Evolutionary conservation across 2,329 filamentous ascomycete genomes (phyloP).

Genomic region (Blumeria hordei): DNA sequence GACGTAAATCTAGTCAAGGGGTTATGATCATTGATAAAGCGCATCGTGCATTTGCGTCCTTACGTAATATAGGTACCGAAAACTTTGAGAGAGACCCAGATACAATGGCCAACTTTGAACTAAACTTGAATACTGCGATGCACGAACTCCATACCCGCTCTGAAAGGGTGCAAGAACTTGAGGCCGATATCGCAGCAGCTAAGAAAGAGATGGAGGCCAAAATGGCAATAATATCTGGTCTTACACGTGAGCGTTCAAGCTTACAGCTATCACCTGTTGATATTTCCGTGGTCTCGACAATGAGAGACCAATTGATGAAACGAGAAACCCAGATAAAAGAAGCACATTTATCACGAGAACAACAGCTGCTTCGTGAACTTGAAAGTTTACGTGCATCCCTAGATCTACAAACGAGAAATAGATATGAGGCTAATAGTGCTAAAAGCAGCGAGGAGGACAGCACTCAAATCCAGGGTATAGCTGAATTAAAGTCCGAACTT

Average conservation of each 20-base stretch:
- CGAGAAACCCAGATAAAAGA: conserved; percentile 63
- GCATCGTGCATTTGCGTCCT: conserved; percentile 69
- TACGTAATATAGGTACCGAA: conserved; percentile 70
- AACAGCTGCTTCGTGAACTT: conserved; percentile 48
- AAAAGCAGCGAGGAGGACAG: conserved; percentile 11
- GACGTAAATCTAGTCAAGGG: conserved; percentile 80
- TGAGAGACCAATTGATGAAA: conserved; percentile 71
- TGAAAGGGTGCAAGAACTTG: conserved; percentile 73
- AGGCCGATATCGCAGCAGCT: conserved; percentile 56
- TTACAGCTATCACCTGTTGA: conserved; percentile 69
- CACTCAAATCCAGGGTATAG: conserved; percentile 20
- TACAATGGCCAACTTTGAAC: conserved; percentile 73
- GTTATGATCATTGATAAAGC: conserved; percentile 72
- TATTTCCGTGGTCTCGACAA: conserved; percentile 66
- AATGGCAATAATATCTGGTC: conserved; percentile 80
- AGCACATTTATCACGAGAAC: conserved; percentile 47
- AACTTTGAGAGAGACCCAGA: conserved; percentile 67
- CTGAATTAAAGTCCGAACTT: conserved; percentile 46
- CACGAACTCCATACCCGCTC: conserved; percentile 71
- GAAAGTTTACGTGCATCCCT: conserved; percentile 30
- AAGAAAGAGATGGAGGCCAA: conserved; percentile 96
- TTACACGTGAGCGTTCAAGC: conserved; percentile 81
- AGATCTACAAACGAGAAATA: conserved; percentile 6
- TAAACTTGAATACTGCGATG: conserved; percentile 78
- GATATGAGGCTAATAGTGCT: conserved; percentile 4